A percentile compares a stretch with the other conserved stretches of the same genome.
phyloP scores from a whole-genome alignment of 2,329 filamentous ascomycete species.

The Neurospora sp. region DNA sequence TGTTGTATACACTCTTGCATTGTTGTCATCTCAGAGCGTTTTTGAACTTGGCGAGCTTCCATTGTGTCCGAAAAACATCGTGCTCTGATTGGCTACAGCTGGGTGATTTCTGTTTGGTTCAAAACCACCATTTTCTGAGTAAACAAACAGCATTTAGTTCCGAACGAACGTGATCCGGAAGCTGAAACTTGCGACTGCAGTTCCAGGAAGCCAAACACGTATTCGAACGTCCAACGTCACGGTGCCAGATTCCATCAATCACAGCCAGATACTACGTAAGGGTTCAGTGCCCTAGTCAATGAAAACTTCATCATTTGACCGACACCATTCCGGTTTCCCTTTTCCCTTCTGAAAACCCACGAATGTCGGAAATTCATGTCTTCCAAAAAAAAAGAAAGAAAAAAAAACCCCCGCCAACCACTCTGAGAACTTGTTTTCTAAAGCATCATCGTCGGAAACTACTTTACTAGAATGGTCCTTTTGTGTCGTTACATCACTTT shows the following conservation, averaged over 20 bases:
- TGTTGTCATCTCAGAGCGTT: no score
- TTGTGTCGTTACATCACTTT: background rate
- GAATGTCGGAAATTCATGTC: background rate
- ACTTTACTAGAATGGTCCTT: background rate
- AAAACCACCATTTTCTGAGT: background rate
- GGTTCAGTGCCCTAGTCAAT: background rate
- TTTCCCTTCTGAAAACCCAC: background rate
- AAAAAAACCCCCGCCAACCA: background rate
- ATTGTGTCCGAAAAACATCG: background rate
- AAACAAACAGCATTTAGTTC: background rate
- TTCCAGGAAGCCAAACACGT: background rate
- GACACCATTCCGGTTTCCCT: background rate
- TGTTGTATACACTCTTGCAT: no score
- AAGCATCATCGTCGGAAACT: background rate
- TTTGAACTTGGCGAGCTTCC: background rate
- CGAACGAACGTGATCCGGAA: background rate
- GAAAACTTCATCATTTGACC: background rate
- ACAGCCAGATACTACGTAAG: background rate
- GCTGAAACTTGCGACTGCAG: background rate
- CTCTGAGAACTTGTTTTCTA: background rate
- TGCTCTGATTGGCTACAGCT: background rate
- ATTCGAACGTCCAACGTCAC: background rate
- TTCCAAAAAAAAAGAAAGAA: background rate
- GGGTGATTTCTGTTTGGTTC: background rate
- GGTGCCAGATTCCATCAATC: background rate